Base-by-base conservation (phyloP, 441 rosid species). In the Erodium chrysanthum region DNA sequence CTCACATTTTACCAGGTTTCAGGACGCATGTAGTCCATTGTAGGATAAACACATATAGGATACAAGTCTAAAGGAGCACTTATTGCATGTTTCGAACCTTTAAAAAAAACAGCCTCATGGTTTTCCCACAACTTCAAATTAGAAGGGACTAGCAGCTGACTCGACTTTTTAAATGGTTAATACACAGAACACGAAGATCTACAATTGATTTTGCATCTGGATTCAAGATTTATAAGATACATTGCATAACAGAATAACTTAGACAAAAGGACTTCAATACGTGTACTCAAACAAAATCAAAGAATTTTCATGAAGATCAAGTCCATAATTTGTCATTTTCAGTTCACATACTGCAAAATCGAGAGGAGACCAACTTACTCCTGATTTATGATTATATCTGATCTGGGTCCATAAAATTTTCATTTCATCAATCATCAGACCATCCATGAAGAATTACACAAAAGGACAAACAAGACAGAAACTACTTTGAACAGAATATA, bases 211-310 rank as follows among this genome's bases (percentile, higher is more conserved):
- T 68, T 66, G 63, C 71, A 62, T 58, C 21, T 27, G 58, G 61
- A 40, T 65, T 68, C 73, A 58, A 61, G 15, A 65, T 66, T 22
- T 48, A 77, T 25, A 31, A 37, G 64, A 60, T 37, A 65, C 48
- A 78, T 72, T 50, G 20, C 9, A 15, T 5, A 48, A 48, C 56
- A 48, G 7, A 48, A 48, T 66, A 52, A 58, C 37, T 29, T 15
- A 15, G 42, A 20, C n/a, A 27, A 50, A 33, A 42, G 21, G 22
- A 31, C 35, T 27, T 29, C 66, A 33, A 58, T 20, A 63, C 1
- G 35, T 6, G 9, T 54, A 64, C 21, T 44, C 12, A 20, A 61
- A 17, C 60, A 44, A 29, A 71, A 69, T 61, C 23, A 68, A 31
- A 18, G 25, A 65, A 50, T 17, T 52, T 8, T 29, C 21, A 72